phyloP scores from a whole-genome alignment of 2,329 filamentous ascomycete genomes.

The Elsinoe fawcettii region DNA sequence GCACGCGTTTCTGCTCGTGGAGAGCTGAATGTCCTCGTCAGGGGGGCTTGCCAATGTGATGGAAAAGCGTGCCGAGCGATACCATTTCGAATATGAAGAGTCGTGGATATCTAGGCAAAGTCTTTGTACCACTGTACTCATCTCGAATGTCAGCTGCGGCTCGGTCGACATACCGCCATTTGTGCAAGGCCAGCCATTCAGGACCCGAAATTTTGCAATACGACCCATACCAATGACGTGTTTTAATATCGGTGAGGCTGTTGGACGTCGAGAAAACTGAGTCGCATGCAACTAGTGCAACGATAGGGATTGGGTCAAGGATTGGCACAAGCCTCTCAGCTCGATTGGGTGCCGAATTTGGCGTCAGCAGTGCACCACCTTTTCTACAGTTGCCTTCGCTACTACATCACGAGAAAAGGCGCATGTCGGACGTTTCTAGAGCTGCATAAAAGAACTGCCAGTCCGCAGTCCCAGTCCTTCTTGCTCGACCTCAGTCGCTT shows the following conservation, averaged over 20 bases:
- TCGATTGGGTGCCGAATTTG: not conserved
- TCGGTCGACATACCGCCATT: not conserved
- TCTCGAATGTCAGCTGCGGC: slow-evolving; percentile 4
- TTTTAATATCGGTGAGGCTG: not conserved
- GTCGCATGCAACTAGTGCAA: not conserved
- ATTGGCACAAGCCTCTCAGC: not conserved
- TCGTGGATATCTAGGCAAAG: not conserved
- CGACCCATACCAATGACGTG: not conserved
- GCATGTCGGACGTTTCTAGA: not conserved
- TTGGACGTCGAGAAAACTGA: not conserved
- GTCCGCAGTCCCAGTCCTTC: not conserved
- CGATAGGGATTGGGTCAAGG: not conserved
- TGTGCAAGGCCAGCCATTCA: not conserved
- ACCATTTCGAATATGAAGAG: not conserved
- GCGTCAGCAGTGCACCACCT: not conserved
- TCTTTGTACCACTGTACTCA: not conserved
- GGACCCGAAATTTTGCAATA: not conserved
- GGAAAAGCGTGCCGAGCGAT: not conserved
- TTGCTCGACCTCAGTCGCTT: not conserved
- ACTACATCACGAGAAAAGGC: not conserved
- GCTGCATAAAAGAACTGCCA: not conserved
- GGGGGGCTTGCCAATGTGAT: not conserved
- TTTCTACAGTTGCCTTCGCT: not conserved
- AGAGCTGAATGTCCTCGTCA: not conserved
- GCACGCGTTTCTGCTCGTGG: not conserved